Evolutionary conservation across 2,329 filamentous ascomycete species (phyloP), one percentile per base, ranked within the genome.

Genomic region (Fusarium succisae): DNA sequence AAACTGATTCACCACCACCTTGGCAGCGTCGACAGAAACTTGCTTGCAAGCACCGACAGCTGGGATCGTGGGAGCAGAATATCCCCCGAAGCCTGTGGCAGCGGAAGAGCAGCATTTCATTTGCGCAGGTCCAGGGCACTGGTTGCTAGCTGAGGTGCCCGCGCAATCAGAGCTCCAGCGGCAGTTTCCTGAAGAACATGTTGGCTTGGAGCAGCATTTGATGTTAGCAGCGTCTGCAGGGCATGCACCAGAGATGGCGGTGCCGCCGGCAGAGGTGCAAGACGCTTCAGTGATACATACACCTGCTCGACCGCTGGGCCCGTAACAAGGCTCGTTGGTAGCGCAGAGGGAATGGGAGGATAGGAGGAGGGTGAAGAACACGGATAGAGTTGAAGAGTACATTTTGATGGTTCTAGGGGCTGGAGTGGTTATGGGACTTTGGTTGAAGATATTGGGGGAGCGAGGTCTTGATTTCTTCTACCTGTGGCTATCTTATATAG

Each of bases 201-300:
- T 58, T 8, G 82, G 67, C 69, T 85, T 85, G 73, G 79, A 82
- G 78, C 84, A 86, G 80, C 84, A 86, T 65, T 82, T 81, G 58
- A 86, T 77, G 76, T 82, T 74, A 63, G 76, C 73, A 4, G 81
- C 69, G 67, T 84, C 83, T 26, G 77, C 72, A 10, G 83, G 83
- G 70, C 84, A 86, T 38, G 79, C 81, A 24, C 82, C 81, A 37
- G 76, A 72, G 67, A 82, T 80, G 64, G 80, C 80, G 57, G 78
- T 82, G 45, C 84, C 84, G 63, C 84, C 84, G 22, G 69, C 66
- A 4, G 78, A 66, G 22, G 78, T 73, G 79, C 85, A 87, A 30
- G 77, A 68, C 9, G 79, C 63, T 7, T 79, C 80, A 35, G 80
- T 77, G 62, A 86, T 74, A 78, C 84, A 86, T 20, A 85, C 84